Conservation (phyloP, 2,329 filamentous ascomycete genomes). For the Beauveria rudraprayagi region DNA sequence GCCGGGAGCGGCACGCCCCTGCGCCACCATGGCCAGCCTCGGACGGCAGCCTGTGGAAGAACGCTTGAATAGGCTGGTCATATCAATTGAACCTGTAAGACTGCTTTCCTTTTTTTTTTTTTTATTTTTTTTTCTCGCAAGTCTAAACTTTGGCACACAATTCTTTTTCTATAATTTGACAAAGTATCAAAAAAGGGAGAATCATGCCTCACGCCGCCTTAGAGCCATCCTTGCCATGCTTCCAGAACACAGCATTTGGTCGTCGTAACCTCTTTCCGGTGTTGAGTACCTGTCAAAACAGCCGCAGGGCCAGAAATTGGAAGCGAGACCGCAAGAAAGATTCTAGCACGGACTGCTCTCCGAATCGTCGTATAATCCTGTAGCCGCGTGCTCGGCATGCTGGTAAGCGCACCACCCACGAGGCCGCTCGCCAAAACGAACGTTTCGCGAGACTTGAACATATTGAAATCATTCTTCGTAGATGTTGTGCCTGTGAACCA, state of each 20-base stretch:
- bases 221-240: background rate
- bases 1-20: too few relatives aligned
- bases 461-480: too few relatives aligned
- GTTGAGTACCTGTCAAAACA: background rate
- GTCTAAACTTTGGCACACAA: background rate
- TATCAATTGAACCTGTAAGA: background rate
- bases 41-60: background rate
- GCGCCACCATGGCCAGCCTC: background rate
- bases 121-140: too few relatives aligned
- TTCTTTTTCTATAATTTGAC: background rate
- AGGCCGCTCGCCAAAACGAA: too few relatives aligned
- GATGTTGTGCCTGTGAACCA: too few relatives aligned
- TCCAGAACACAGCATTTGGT: slow-evolving; percentile 1
- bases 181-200: background rate
- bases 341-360: too few relatives aligned
- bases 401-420: too few relatives aligned
- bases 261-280: slow-evolving; percentile 4
- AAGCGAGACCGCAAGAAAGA: background rate
- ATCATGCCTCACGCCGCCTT: background rate
- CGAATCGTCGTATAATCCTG: too few relatives aligned
- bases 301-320: background rate
- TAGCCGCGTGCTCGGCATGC: too few relatives aligned
- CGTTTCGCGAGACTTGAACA: too few relatives aligned
- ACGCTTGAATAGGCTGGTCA: background rate
- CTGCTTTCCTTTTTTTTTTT: too few relatives aligned